Conservation (phyloP, 1,139 yeast genomes). For the Geotrichum siamense region DNA sequence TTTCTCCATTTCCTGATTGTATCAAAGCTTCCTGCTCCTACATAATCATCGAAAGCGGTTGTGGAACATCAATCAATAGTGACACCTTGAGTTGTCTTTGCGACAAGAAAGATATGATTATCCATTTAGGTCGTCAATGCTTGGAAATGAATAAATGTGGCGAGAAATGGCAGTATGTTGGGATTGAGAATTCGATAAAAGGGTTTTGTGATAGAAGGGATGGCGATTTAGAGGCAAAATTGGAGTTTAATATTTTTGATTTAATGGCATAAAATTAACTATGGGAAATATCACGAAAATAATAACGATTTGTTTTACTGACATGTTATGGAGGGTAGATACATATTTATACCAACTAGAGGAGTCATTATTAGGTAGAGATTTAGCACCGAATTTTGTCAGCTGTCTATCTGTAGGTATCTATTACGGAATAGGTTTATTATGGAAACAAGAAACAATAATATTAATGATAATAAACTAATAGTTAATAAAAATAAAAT, state of each 20-base stretch:
- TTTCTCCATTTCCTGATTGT: slow-evolving; percentile 1
- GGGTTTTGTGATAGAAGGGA: background rate
- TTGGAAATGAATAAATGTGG: slow-evolving; percentile 5
- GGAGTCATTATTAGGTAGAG: no score
- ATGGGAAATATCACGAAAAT: no score
- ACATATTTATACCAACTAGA: no score
- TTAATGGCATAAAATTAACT: no score
- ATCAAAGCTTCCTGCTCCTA: slow-evolving; percentile 1
- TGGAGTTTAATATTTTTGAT: background rate
- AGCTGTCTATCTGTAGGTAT: no score
- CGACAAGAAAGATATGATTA: background rate
- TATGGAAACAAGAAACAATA: no score
- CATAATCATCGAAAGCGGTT: slow-evolving; percentile 5
- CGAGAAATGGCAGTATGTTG: background rate
- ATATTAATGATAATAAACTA: no score
- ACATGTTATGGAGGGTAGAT: no score
- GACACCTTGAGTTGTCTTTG: slow-evolving; percentile 6
- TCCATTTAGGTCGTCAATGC: slow-evolving; percentile 2
- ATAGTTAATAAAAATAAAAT: no score
- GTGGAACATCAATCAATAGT: slow-evolving; percentile 3
- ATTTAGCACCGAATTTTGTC: no score
- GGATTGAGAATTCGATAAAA: slow-evolving; percentile 4
- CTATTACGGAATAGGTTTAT: no score
- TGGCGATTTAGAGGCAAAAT: background rate
- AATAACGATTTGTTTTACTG: no score